Conservation (phyloP, 2,329 filamentous ascomycete species). For the Colletotrichum sidae region DNA sequence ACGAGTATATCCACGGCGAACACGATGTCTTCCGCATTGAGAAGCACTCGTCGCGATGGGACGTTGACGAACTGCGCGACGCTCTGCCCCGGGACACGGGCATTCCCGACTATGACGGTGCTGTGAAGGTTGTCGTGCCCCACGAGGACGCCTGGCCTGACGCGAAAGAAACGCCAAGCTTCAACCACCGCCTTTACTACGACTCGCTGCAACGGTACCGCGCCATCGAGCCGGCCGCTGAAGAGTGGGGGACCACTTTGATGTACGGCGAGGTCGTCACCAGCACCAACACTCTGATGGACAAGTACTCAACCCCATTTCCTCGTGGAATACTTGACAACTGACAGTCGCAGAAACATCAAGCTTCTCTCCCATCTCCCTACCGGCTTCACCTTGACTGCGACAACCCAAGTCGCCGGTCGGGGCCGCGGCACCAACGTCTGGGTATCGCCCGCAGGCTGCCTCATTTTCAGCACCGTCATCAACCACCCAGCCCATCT, state of each 20-base stretch:
- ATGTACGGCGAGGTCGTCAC: slow-evolving; percentile 94
- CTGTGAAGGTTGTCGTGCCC: slow-evolving; percentile 79
- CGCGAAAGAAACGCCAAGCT: slow-evolving; percentile 81
- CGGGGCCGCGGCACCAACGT: slow-evolving; percentile 92
- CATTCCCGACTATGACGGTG: slow-evolving; percentile 78
- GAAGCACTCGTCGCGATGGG: slow-evolving; percentile 71
- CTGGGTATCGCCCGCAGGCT: slow-evolving; percentile 91
- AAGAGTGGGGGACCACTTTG: slow-evolving; percentile 80
- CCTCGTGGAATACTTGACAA: accelerated
- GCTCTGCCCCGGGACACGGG: slow-evolving; percentile 64
- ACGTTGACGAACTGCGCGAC: slow-evolving; percentile 64
- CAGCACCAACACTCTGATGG: slow-evolving; percentile 91
- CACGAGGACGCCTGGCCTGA: slow-evolving; percentile 77
- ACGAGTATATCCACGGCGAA: slow-evolving; percentile 82
- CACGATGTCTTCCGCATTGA: slow-evolving; percentile 86
- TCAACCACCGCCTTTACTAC: slow-evolving; percentile 86
- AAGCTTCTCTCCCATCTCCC: slow-evolving; percentile 81
- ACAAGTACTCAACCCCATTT: slow-evolving; percentile 70
- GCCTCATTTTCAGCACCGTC: slow-evolving; percentile 87
- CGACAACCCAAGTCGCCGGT: slow-evolving; percentile 88
- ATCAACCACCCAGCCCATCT: slow-evolving; percentile 85
- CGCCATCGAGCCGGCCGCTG: slow-evolving; percentile 62
- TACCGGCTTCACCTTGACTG: slow-evolving; percentile 87
- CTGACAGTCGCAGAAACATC: slow-evolving; percentile 69
- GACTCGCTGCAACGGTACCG: slow-evolving; percentile 77